Evolutionary conservation across 2,329 filamentous ascomycete species (phyloP), one percentile per base, ranked within the genome.

Genomic region (Aspergillus chevalieri): DNA sequence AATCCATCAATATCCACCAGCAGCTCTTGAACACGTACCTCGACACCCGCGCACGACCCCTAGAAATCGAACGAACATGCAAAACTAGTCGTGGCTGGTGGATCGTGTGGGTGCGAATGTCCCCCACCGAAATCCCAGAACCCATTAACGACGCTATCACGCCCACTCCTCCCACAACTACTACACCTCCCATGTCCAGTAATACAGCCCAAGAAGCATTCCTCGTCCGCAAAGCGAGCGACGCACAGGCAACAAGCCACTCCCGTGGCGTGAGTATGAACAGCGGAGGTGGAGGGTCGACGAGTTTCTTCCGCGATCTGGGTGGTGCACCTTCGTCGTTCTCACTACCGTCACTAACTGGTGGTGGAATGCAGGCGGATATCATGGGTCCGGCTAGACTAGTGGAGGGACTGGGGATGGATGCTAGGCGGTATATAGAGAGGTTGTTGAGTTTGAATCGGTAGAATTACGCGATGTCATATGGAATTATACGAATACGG

Each of bases 81-180:
- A 85, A 84, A 65, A 84, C 82, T 0, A 76, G 68, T 41, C 75
- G 82, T n/a, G 80, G 80, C 6, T 85, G 82, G 82, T 85, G 82
- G 82, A 74, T 85, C 2, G 77, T 84, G 19, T 85, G 82, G 82
- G 77, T 84, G 65, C 74, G 79, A 7, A 65, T 83, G 26, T 70
- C 70, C 4, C 46, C 50, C 43, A 44, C 46, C 10, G 54, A 43
- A 22, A 47, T 47, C 30, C 12, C 49, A 44, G 33, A 50, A n/a
- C 49, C 49, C 15, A 44, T 50, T 17, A 44, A 49, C 1, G 45
- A 43, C 30, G 38, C 26, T 10, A 28, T 9, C 2, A 28, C 26
- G 26, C 26, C 26, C 10, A 12, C 26, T 12, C 10, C 26, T 10
- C 12, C 26, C 26, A 30, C 10, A 4, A 12, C 10, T 10, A 30